phyloP scores from a whole-genome alignment of 2,329 filamentous ascomycete species.

The Sphaerulina musiva region DNA sequence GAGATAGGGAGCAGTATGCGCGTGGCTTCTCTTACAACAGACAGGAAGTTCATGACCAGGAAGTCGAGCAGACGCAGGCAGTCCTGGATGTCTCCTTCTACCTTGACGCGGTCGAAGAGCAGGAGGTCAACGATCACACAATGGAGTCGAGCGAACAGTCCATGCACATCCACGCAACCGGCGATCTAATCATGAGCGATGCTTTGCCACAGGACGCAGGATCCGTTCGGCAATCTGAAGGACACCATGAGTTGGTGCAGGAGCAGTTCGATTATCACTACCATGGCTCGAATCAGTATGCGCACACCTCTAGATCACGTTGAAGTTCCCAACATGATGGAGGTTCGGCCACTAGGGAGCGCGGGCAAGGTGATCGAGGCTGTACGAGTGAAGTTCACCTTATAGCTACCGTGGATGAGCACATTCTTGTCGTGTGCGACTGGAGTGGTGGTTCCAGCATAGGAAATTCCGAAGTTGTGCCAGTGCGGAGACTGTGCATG shows the following conservation, averaged over 20 bases:
- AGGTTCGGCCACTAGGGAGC: neutral
- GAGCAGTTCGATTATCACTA: neutral
- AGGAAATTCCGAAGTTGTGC: too few relatives aligned
- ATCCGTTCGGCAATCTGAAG: neutral
- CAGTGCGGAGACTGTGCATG: too few relatives aligned
- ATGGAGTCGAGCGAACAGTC: neutral
- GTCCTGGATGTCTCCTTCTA: neutral
- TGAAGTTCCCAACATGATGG: neutral
- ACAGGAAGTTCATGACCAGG: neutral
- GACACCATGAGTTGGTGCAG: neutral
- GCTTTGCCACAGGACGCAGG: neutral
- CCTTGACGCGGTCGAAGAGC: slow-evolving; percentile 7
- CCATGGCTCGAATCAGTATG: neutral
- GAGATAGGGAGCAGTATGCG: neutral
- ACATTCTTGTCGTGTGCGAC: too few relatives aligned
- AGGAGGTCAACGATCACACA: neutral
- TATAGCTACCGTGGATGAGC: neutral
- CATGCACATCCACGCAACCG: neutral
- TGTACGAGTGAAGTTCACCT: neutral
- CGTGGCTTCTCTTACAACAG: neutral
- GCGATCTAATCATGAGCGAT: neutral
- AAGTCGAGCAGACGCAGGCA: neutral
- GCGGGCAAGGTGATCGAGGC: neutral
- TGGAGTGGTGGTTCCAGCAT: too few relatives aligned
- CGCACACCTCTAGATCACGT: neutral